Conservation (phyloP, 2,329 filamentous ascomycete species). For the Claviceps spartinae region DNA sequence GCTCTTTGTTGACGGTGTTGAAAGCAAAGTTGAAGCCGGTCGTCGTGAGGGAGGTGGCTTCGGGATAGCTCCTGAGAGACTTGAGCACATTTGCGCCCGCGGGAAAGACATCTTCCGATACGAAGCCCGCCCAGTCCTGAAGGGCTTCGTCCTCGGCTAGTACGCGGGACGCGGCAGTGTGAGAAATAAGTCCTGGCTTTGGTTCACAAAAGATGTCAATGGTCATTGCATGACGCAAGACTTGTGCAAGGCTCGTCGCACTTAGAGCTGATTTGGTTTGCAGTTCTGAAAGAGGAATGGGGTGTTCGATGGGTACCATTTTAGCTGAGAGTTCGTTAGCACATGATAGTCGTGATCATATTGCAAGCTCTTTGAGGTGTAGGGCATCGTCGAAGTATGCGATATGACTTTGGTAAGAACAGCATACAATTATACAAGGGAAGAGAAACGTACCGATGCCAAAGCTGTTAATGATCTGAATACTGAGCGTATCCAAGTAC, state of each 20-base stretch:
- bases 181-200: slow-evolving; percentile 34
- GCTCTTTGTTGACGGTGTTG: slow-evolving; percentile 34
- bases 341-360: too few species aligned
- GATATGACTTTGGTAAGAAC: too few species aligned
- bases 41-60: slow-evolving; percentile 32
- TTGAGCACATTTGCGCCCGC: slow-evolving; percentile 31
- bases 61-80: slow-evolving; percentile 30
- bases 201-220: slow-evolving; percentile 42
- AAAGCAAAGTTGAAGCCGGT: slow-evolving; percentile 40
- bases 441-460: slow-evolving; percentile 25
- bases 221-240: slow-evolving; percentile 44
- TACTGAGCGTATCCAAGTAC: slow-evolving; percentile 36
- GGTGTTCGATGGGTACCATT: slow-evolving; percentile 32
- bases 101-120: slow-evolving; percentile 39
- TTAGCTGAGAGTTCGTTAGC: slow-evolving; percentile 22
- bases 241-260: slow-evolving; percentile 34
- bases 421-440: too few species aligned
- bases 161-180: slow-evolving; percentile 39
- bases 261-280: slow-evolving; percentile 31
- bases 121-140: slow-evolving; percentile 41
- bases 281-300: slow-evolving; percentile 33
- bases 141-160: slow-evolving; percentile 35
- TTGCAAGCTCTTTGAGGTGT: too few species aligned
- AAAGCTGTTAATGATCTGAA: slow-evolving; percentile 37
- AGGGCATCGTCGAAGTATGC: too few species aligned